A percentile compares a stretch with the other conserved stretches of the same genome.
Conservation (phyloP, 768 basidiomycete genomes). For the Gloeopeniophorella convolvens region DNA sequence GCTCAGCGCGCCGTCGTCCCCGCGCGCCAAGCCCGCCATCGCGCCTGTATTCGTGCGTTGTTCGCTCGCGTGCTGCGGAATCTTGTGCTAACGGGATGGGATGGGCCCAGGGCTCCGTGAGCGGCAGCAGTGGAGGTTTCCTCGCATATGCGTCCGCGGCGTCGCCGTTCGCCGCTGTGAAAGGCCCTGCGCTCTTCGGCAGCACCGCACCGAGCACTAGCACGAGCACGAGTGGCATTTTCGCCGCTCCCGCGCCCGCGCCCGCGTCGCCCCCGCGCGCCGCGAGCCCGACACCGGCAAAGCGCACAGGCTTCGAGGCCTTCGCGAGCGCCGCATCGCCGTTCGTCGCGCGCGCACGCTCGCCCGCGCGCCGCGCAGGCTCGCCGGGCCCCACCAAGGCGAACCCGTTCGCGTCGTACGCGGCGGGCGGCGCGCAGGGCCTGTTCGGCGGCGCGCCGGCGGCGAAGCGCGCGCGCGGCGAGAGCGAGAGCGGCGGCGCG, state of each 20-base stretch:
- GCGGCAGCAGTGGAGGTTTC: slow-evolving; percentile 44
- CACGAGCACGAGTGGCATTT: slow-evolving; percentile 1
- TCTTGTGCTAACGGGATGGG: slow-evolving; percentile 9
- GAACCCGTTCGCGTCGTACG: slow-evolving; percentile 36
- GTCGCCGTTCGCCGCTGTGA: slow-evolving; percentile 70
- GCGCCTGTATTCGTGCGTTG: slow-evolving; percentile 14
- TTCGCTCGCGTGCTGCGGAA: background rate
- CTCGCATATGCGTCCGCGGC: slow-evolving; percentile 70
- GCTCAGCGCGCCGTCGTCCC: slow-evolving; percentile 4
- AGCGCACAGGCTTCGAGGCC: slow-evolving; percentile 52
- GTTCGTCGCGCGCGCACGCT: slow-evolving; percentile 48
- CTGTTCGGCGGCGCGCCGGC: slow-evolving; percentile 39
- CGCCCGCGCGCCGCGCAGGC: slow-evolving; percentile 33
- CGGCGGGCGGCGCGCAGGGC: slow-evolving; percentile 40
- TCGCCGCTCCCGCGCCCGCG: slow-evolving; percentile 3
- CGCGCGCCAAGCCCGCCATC: slow-evolving; percentile 14
- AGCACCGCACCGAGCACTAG: slow-evolving; percentile 7
- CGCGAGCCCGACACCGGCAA: slow-evolving; percentile 32
- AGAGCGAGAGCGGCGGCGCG: slow-evolving; percentile 20
- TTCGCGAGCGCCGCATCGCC: slow-evolving; percentile 46
- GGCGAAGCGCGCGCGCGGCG: slow-evolving; percentile 45
- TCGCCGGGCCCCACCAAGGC: slow-evolving; percentile 45
- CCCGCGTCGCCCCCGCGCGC: slow-evolving; percentile 18
- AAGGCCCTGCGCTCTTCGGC: slow-evolving; percentile 52
- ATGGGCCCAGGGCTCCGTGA: slow-evolving; percentile 12